phyloP scores from a whole-genome alignment of 2,329 filamentous ascomycete species.

The Xylaria sp. region DNA sequence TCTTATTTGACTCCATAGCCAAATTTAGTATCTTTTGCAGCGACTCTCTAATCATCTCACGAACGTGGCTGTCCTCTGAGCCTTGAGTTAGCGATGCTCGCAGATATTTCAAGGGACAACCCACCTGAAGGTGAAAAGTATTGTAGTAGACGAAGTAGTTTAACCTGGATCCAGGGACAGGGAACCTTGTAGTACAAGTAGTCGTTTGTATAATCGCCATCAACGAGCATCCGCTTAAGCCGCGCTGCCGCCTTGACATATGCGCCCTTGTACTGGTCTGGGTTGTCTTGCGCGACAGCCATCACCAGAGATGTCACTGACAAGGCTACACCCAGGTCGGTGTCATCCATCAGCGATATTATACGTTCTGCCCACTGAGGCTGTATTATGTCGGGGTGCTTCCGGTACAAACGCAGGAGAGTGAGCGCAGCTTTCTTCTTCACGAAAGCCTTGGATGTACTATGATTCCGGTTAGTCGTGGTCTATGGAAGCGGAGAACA shows the following conservation, averaged over 20 bases:
- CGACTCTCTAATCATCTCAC: constrained; percentile 90
- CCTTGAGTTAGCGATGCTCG: constrained; percentile 42
- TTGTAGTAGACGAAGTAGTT: constrained; percentile 88
- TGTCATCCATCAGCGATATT: constrained; percentile 98
- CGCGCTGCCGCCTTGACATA: constrained; percentile 93
- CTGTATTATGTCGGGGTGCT: constrained; percentile 92
- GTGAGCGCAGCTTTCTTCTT: constrained; percentile 99
- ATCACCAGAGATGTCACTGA: constrained; percentile 97
- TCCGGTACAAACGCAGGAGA: constrained; percentile 90
- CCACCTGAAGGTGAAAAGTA: constrained; percentile 94
- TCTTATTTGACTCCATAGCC: constrained; percentile 94
- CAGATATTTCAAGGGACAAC: constrained; percentile 47
- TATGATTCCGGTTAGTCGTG: constrained; percentile 40
- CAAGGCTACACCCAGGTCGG: constrained; percentile 90
- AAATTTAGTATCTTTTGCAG: constrained; percentile 90
- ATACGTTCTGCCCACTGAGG: constrained; percentile 98
- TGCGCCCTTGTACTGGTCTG: constrained; percentile 92
- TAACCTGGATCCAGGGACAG: constrained; percentile 97
- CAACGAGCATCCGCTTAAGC: constrained; percentile 88
- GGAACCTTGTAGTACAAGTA: constrained; percentile 99
- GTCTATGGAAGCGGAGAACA: neutral
- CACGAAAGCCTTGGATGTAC: constrained; percentile 90
- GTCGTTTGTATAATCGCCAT: constrained; percentile 87
- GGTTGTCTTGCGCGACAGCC: constrained; percentile 90
- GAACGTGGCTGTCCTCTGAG: constrained; percentile 88